phyloP scores from a whole-genome alignment of 2,329 filamentous ascomycete genomes.

The Ceratocystis colombiana region DNA sequence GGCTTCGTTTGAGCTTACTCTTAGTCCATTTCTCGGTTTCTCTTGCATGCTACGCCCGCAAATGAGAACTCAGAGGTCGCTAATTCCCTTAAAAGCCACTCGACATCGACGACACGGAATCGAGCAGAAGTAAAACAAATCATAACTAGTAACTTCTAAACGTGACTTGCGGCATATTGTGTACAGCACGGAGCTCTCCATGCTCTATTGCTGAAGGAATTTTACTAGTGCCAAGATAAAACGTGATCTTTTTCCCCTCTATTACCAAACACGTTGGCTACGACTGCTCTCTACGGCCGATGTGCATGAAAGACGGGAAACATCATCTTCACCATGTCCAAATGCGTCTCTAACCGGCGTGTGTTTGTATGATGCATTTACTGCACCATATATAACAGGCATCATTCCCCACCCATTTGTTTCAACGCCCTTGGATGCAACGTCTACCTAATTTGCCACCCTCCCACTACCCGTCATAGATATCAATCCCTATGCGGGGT shows the following conservation, averaged over 20 bases:
- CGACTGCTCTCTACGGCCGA: slow-evolving; percentile 33
- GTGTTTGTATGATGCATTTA: background rate
- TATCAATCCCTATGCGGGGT: background rate
- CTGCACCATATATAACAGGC: too few relatives aligned
- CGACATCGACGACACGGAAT: background rate
- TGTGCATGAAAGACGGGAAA: slow-evolving; percentile 48
- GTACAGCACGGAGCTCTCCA: slow-evolving; percentile 46
- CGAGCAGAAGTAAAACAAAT: background rate
- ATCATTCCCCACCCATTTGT: too few relatives aligned
- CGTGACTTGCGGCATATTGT: slow-evolving; percentile 43
- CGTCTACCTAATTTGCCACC: background rate
- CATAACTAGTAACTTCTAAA: background rate
- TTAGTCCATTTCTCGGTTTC: background rate
- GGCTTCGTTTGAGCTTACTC: background rate
- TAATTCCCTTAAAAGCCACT: background rate
- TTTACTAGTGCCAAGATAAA: slow-evolving; percentile 46
- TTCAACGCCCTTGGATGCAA: too few relatives aligned
- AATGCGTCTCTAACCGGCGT: background rate
- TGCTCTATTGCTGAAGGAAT: slow-evolving; percentile 49
- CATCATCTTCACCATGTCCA: slow-evolving; percentile 30
- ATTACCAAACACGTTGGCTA: slow-evolving; percentile 50
- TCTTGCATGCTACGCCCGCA: background rate
- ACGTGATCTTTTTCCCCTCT: slow-evolving; percentile 35
- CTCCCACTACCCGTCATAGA: background rate
- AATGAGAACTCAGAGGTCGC: background rate